A percentile compares a stretch with the other conserved stretches of the same genome.
These are phyloP conservation scores for Fusarium mangiferae DNA, from an alignment of 2,329 filamentous ascomycete species.

Conservation along the genomic window DNA sequence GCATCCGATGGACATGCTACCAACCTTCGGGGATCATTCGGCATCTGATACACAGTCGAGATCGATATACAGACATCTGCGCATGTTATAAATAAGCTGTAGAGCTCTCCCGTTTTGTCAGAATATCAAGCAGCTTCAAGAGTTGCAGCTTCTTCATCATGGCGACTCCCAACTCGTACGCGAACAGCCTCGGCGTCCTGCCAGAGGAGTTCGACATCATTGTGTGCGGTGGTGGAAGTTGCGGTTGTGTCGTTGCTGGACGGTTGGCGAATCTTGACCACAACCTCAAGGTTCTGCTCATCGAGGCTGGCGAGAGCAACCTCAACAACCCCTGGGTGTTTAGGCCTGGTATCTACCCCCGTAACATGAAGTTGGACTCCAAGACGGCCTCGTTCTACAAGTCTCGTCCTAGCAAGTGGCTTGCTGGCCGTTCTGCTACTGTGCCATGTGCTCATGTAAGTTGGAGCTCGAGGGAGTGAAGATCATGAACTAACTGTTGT, in stretches of 20 bases:
- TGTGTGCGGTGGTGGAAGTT: slow-evolving; percentile 79
- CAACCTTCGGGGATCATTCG: slow-evolving; percentile 35
- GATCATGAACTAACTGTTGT: neutral
- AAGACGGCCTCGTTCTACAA: slow-evolving; percentile 87
- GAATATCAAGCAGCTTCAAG: neutral
- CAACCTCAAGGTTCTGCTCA: slow-evolving; percentile 75
- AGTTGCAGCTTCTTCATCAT: slow-evolving; percentile 22
- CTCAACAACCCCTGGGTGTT: slow-evolving; percentile 83
- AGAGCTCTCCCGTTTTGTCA: neutral
- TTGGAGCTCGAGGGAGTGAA: neutral
- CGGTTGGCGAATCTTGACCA: slow-evolving; percentile 80
- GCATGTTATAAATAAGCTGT: slow-evolving; percentile 23
- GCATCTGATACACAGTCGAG: slow-evolving; percentile 23
- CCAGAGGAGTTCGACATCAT: slow-evolving; percentile 86
- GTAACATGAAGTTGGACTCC: slow-evolving; percentile 81
- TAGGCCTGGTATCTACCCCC: slow-evolving; percentile 79
- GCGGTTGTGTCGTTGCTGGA: slow-evolving; percentile 67
- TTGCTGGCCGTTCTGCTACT: slow-evolving; percentile 75
- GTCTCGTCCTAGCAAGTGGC: slow-evolving; percentile 77
- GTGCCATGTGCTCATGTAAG: slow-evolving; percentile 74
- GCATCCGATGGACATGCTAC: slow-evolving; percentile 19
- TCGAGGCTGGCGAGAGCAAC: slow-evolving; percentile 78
- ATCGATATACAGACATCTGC: neutral
- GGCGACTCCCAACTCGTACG: slow-evolving; percentile 31
- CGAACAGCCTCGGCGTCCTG: slow-evolving; percentile 49